phyloP scores from a whole-genome alignment of 192 early-diverging fungal genomes.

The Helicostylum pulchrum region DNA sequence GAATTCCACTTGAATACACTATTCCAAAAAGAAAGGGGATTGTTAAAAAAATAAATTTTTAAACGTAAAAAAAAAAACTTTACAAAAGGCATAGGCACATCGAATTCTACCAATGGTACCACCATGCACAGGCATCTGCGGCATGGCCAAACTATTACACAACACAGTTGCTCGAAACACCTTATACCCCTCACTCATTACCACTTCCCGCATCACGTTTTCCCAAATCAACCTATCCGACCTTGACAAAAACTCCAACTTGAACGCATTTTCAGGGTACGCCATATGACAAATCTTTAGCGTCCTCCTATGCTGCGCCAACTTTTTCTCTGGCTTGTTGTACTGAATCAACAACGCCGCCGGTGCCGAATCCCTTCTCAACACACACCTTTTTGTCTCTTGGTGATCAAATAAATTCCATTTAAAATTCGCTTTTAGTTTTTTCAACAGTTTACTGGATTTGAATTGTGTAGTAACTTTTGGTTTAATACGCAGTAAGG shows the following conservation, averaged over 20 bases:
- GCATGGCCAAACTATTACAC: background rate
- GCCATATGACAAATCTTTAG: constrained; percentile 1
- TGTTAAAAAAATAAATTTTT: too few species aligned
- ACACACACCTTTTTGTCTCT: too few species aligned
- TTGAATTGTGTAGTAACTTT: background rate
- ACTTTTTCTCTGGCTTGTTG: too few species aligned
- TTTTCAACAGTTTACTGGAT: background rate
- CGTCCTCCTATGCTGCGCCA: background rate
- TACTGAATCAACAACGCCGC: background rate
- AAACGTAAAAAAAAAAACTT: background rate
- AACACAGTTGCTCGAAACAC: background rate
- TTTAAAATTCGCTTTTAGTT: too few species aligned
- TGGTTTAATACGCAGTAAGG: background rate
- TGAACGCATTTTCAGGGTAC: constrained; percentile 1
- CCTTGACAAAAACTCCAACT: background rate
- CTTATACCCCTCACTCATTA: background rate
- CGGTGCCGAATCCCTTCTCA: background rate
- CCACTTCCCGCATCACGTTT: background rate
- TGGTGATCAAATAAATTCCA: too few species aligned
- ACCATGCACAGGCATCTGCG: background rate
- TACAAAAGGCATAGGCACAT: constrained; percentile 14
- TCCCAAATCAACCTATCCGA: background rate
- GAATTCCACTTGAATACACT: too few species aligned
- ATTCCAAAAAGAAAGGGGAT: too few species aligned
- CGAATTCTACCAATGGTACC: background rate